Evolutionary conservation across 2,329 filamentous ascomycete genomes (phyloP).

Genomic region (Fusarium sp.): DNA sequence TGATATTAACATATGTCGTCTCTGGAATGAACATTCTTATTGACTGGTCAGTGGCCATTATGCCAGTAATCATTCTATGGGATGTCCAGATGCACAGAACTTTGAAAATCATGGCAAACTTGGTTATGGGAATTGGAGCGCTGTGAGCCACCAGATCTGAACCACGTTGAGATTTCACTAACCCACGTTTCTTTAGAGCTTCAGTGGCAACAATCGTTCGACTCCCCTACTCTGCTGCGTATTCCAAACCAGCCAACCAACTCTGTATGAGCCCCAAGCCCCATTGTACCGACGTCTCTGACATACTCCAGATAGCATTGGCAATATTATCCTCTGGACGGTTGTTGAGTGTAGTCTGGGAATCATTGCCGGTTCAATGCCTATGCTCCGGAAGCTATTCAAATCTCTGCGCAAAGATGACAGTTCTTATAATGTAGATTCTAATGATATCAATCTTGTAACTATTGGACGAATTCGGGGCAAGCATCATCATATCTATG

Average conservation of each 20-base stretch:
- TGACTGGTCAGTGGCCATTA: slow-evolving; percentile 19
- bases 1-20: slow-evolving; percentile 17
- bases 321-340: slow-evolving; percentile 17
- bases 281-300: not conserved
- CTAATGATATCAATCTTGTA: slow-evolving; percentile 11
- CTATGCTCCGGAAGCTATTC: slow-evolving; percentile 29
- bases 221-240: slow-evolving; percentile 23
- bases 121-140: slow-evolving; percentile 20
- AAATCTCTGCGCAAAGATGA: slow-evolving; percentile 5
- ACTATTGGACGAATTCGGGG: slow-evolving; percentile 21
- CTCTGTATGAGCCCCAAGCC: not conserved
- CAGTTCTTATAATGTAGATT: not conserved
- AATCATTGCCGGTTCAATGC: slow-evolving; percentile 30
- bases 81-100: slow-evolving; percentile 19
- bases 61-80: slow-evolving; percentile 16
- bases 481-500: slow-evolving; percentile 7
- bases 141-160: not conserved
- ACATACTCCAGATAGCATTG: not conserved
- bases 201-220: slow-evolving; percentile 28
- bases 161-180: accelerated
- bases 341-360: slow-evolving; percentile 25
- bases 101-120: slow-evolving; percentile 5
- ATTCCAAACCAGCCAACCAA: not conserved
- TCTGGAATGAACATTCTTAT: slow-evolving; percentile 22
- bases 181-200: not conserved